Percentiles rank a stretch among this genome's conserved stretches.
Evolutionary conservation across 352 stramenopile genomes (phyloP).

Genomic region (Plasmopara muralis): DNA sequence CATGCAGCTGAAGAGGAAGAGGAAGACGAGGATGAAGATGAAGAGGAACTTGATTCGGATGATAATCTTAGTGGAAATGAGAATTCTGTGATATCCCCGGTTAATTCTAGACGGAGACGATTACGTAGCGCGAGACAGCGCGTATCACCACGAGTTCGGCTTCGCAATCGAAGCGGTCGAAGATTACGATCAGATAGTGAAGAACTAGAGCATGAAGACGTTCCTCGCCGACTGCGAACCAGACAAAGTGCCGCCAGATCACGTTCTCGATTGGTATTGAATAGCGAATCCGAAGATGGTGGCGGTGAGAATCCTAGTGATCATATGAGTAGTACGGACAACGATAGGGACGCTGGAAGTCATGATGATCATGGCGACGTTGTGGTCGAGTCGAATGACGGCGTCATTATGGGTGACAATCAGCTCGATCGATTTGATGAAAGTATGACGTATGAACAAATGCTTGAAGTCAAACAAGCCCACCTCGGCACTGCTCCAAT

Average conservation of each 20-base stretch:
- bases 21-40: conserved; percentile 54
- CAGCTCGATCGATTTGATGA: conserved; percentile 76
- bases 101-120: conserved; percentile 32
- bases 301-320: conserved; percentile 2
- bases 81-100: conserved; percentile 29
- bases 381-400: conserved; percentile 77
- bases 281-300: conserved; percentile 30
- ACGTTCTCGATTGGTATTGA: conserved; percentile 20
- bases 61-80: conserved; percentile 47
- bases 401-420: conserved; percentile 76
- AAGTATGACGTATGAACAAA: conserved; percentile 49
- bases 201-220: conserved; percentile 13
- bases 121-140: conserved; percentile 28
- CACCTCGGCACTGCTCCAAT: conserved; percentile 25
- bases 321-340: conserved; percentile 3
- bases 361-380: conserved; percentile 33
- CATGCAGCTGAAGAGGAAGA: conserved; percentile 50
- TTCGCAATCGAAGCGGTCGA: conserved; percentile 33
- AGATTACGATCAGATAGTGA: conserved; percentile 25
- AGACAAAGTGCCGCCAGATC: conserved; percentile 20
- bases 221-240: conserved; percentile 21
- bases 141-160: conserved; percentile 13
- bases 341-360: conserved; percentile 7
- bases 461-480: conserved; percentile 50
- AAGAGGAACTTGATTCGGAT: conserved; percentile 35